phyloP scores from a whole-genome alignment of 306 rosid genomes.

The Herpetospermum pedunculosum region DNA sequence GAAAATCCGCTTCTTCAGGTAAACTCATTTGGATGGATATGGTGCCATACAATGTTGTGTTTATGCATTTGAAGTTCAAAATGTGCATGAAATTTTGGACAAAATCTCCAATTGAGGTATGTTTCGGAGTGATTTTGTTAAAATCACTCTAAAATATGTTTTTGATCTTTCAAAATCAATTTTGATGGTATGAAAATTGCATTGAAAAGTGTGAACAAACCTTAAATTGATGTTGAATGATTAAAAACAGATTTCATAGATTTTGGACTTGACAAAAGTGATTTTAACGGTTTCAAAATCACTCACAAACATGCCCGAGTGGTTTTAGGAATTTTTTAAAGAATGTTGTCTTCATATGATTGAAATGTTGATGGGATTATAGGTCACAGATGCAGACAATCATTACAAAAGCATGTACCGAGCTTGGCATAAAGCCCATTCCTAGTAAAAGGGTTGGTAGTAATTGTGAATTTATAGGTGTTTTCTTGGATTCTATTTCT shows the following conservation, averaged over 20 bases:
- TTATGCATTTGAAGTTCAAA: not conserved
- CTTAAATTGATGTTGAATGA: no score
- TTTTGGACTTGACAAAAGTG: no score
- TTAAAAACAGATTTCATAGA: no score
- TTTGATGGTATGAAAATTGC: no score
- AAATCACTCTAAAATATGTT: no score
- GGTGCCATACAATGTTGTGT: not conserved
- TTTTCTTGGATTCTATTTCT: not conserved
- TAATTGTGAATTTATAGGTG: slow-evolving; percentile 7
- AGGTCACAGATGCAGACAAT: slow-evolving; percentile 99
- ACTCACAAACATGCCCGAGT: no score
- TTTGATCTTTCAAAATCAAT: no score
- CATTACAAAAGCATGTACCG: slow-evolving; percentile 77
- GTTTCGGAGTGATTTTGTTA: no score
- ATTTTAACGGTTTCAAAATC: no score
- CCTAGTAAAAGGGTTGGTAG: slow-evolving; percentile 88
- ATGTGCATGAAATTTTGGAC: not conserved
- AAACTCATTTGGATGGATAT: not conserved
- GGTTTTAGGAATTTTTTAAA: not conserved
- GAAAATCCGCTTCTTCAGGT: slow-evolving; percentile 89
- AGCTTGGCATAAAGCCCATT: slow-evolving; percentile 67
- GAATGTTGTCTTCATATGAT: not conserved
- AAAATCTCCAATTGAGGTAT: no score
- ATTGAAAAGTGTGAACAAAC: no score
- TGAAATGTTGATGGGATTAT: slow-evolving; percentile 21